These are phyloP conservation scores for Paecilomyces dactylethromorphus DNA, from an alignment of 2,329 filamentous ascomycete genomes.

Conservation along the genomic window DNA sequence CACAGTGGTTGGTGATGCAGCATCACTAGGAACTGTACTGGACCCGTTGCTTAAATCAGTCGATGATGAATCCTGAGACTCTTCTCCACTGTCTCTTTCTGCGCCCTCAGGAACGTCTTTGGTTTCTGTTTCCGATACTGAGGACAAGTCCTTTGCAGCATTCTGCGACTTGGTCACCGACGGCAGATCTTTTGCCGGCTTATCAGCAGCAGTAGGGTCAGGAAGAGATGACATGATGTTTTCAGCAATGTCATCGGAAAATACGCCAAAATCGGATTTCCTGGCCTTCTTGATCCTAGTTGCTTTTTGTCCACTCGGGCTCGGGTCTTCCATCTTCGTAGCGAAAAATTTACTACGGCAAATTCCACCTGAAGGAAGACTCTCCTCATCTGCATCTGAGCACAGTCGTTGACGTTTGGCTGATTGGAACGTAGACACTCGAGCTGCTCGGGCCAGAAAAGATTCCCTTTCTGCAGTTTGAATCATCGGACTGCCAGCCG, in stretches of 20 bases:
- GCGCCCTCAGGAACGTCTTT: not conserved
- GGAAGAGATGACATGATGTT: slow-evolving; percentile 43
- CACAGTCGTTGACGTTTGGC: slow-evolving; percentile 47
- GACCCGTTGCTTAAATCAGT: not conserved
- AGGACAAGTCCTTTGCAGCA: not conserved
- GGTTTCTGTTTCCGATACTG: not conserved
- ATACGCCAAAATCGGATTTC: slow-evolving; percentile 42
- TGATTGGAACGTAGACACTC: slow-evolving; percentile 38
- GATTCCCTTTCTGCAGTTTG: slow-evolving; percentile 33
- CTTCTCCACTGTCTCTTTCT: slow-evolving; percentile 14
- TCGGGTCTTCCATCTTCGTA: slow-evolving; percentile 24
- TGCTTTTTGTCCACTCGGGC: slow-evolving; percentile 31
- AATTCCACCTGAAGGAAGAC: slow-evolving; percentile 21
- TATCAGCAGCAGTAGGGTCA: slow-evolving; percentile 18
- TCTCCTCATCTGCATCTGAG: slow-evolving; percentile 37
- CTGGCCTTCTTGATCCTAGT: slow-evolving; percentile 34
- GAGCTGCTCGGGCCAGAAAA: slow-evolving; percentile 32
- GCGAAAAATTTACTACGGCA: slow-evolving; percentile 46
- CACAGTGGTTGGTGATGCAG: not conserved
- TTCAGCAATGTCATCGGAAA: slow-evolving; percentile 48
- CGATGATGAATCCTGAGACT: slow-evolving; percentile 10
- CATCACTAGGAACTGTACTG: not conserved
- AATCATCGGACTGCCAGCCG: slow-evolving; percentile 35
- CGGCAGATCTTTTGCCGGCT: slow-evolving; percentile 2
- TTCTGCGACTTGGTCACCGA: slow-evolving; percentile 7